Percentiles rank a stretch among this genome's conserved stretches.
These are phyloP conservation scores for Globisporangium recalcitrans DNA, from an alignment of 352 stramenopile species.

Conservation along the genomic window DNA sequence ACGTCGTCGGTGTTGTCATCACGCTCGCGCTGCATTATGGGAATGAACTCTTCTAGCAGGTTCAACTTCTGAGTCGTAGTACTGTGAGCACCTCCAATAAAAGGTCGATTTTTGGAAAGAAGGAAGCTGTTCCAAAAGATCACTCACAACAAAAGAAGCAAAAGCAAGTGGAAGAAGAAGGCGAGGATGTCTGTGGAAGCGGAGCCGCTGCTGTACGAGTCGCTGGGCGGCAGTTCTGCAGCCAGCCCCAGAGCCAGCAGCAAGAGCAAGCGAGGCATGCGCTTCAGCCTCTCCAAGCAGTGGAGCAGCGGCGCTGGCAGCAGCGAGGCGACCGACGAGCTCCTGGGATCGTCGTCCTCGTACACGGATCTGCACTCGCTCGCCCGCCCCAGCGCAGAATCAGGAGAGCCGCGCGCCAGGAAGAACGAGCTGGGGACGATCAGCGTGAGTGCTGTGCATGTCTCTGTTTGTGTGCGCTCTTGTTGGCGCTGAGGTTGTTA, in stretches of 20 bases:
- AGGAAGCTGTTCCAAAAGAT: background rate
- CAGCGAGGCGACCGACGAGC: background rate
- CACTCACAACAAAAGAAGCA: background rate
- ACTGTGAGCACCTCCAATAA: background rate
- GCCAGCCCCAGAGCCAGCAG: background rate
- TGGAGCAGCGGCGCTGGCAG: constrained; percentile 5
- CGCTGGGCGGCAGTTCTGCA: constrained; percentile 14
- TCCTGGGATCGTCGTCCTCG: constrained; percentile 14
- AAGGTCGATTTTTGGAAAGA: background rate
- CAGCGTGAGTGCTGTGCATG: constrained; percentile 21
- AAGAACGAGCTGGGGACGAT: constrained; percentile 38
- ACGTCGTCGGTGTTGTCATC: constrained; percentile 31
- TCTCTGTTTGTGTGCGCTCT: background rate
- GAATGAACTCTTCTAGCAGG: no score
- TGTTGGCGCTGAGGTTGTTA: background rate
- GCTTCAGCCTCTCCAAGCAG: constrained; percentile 14
- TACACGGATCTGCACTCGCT: constrained; percentile 48
- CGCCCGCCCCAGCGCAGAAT: constrained; percentile 8
- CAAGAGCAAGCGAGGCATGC: background rate
- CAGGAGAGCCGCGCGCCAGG: constrained; percentile 2
- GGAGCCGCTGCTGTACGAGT: constrained; percentile 36
- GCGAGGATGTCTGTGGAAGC: constrained; percentile 22
- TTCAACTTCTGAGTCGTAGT: no score
- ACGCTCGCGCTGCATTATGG: no score
- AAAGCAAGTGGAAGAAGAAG: background rate